Evolutionary conservation across 306 rosid genomes (phyloP).

Genomic region (Benincasa hispida): DNA sequence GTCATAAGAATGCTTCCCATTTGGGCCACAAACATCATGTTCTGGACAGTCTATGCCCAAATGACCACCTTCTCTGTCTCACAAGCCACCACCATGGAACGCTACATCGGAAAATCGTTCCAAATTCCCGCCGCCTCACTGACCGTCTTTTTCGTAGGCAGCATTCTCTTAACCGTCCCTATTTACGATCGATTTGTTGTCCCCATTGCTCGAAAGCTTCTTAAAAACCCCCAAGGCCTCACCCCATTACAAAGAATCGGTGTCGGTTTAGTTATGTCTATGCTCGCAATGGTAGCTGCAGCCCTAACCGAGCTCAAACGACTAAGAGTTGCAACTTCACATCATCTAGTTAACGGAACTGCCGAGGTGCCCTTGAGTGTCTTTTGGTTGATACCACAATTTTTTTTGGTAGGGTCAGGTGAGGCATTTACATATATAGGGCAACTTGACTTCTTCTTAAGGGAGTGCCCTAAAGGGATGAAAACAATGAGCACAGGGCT

Average conservation of each 20-base stretch:
- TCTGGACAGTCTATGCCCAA: conserved; percentile 86
- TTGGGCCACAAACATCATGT: conserved; percentile 82
- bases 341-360: not conserved
- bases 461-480: conserved; percentile 97
- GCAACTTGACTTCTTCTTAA: conserved; percentile 65
- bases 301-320: conserved; percentile 8
- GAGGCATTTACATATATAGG: conserved; percentile 88
- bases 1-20: conserved; percentile 69
- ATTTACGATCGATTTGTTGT: conserved; percentile 48
- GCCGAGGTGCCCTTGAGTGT: conserved; percentile 24
- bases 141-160: conserved; percentile 66
- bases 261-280: not conserved
- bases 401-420: conserved; percentile 68
- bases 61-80: conserved; percentile 90
- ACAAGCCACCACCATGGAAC: conserved; percentile 84
- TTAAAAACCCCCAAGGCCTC: conserved; percentile 11
- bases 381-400: conserved; percentile 78
- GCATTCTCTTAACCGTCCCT: conserved; percentile 69
- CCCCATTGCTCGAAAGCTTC: conserved; percentile 17
- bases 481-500: conserved; percentile 92
- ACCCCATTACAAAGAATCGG: conserved; percentile 15
- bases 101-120: conserved; percentile 54
- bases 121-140: conserved; percentile 70
- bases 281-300: conserved; percentile 12
- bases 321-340: not conserved